Evolutionary conservation across 1,284 basidiomycete genomes (phyloP), one percentile per base, ranked within the genome.

Genomic region (Ustilago tritici): DNA sequence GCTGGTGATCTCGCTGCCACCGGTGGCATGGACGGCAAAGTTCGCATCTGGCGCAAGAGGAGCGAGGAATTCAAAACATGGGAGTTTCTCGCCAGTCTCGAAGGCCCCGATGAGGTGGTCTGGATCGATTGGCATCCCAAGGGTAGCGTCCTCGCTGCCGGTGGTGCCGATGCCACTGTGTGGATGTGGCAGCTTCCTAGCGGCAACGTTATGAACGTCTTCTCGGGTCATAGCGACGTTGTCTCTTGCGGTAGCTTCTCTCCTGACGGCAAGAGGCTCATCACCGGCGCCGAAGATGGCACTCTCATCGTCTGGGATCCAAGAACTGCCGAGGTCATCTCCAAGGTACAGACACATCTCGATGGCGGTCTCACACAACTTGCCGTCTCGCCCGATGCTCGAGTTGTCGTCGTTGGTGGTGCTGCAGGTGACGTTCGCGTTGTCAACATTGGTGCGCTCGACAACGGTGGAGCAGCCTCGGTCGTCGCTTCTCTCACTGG

Each of bases 161-260:
- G 96, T 41, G 93, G 93, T 19, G 94, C 96, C 77, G 96, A 99
- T 87, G 91, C 93, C 4, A 97, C 93, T 4, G 91, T 96, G n/a
- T 99, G 96, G 96, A 89, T 99, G 82, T 99, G 95, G 95, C 93
- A 97, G 88, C 88, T 99, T 52, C 96, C 96, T 3, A 93, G 92
- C 4, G 96, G 95, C 55, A 93, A 91, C 80, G 94, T 92, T 56
- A 95, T 98, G 93, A 94, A 96, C 85, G 95, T 98, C 17, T 94
- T 98, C 82, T 92, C 93, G 2, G 94, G 94, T 2, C 96, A 99
- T 87, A 92, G 91, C 2, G 91, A 92, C 8, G 88, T 94, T 3
- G 92, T 95, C 9, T 92, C 94, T 43, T 93, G 93, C 76, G 95
- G 95, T 36, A 90, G 92, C 73, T 99, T 97, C 87, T 95, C 95